Evolutionary conservation across 2,329 filamentous ascomycete genomes (phyloP), one percentile per base, ranked within the genome.

Genomic region (Colletotrichum echinochloae): DNA sequence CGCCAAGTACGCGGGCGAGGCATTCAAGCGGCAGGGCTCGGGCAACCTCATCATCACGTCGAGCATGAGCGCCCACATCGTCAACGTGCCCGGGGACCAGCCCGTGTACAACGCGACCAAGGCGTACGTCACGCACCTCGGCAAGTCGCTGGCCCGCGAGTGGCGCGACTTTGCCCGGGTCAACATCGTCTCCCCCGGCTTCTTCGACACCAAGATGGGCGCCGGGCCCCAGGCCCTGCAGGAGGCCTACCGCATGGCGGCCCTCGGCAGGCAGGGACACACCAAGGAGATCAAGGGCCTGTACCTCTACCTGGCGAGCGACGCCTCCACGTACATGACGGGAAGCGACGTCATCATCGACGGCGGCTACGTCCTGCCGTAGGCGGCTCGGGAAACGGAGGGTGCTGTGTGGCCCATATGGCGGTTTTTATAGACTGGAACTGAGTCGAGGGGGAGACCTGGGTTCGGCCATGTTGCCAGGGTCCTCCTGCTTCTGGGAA

Each of bases 211-310:
- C 0, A 86, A 86, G 73, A 86, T 89, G 81, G 85, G 85, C 0
- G 86, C 85, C 0, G 78, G 81, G 20, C 80, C 81, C 0, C 52
- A 66, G 2, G 80, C 80, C 2, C 72, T 84, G 9, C 83, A 87
- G 23, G 86, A 88, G 75, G 83, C 81, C 1, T 81, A 83, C 54
- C 75, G 83, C 1, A 87, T 88, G 86, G 80, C 86, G 0, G 80
- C 81, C 1, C 74, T 87, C 20, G 85, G 88, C 46, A 85, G 89
- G 71, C 85, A 90, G 72, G 89, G 87, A 33, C 85, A 91, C 75
- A 88, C 89, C 4, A 90, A 89, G 82, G 89, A 91, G 81, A 81
- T 91, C 73, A 91, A 91, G 84, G 89, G 88, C 6, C 78, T 86
- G 18, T 88, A 87, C 73, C 77, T 88, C 46, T 87, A 87, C 75